Conservation (phyloP, 108 stramenopile species). For the Cyclotella atomus region DNA sequence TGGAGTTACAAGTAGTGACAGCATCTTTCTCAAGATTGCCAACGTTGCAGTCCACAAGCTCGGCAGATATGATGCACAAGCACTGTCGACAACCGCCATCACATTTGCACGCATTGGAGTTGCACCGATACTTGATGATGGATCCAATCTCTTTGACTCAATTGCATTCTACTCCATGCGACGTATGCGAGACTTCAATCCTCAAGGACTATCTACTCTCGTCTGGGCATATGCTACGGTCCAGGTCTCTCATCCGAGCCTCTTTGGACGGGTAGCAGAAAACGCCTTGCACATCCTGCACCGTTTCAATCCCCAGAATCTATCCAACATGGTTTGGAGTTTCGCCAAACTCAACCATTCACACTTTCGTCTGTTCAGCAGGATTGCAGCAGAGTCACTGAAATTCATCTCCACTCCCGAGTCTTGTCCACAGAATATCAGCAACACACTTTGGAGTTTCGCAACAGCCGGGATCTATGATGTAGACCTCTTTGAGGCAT, state of each 20-base stretch:
- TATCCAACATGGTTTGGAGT: constrained; percentile 5
- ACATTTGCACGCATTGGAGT: constrained; percentile 18
- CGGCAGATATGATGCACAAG: constrained; percentile 1
- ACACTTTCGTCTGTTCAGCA: not conserved
- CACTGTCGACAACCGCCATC: constrained; percentile 3
- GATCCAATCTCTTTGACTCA: constrained; percentile 15
- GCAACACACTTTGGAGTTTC: constrained; percentile 15
- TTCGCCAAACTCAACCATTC: constrained; percentile 11
- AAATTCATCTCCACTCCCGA: not conserved
- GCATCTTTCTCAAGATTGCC: constrained; percentile 20
- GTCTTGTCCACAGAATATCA: constrained; percentile 5
- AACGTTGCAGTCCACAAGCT: constrained; percentile 2
- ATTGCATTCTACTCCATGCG: constrained; percentile 8
- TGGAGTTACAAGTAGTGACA: not conserved
- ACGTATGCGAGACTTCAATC: constrained; percentile 2
- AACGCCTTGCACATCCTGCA: not conserved
- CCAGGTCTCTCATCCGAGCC: not conserved
- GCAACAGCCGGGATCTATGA: constrained; percentile 1
- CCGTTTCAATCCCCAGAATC: constrained; percentile 14
- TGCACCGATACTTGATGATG: constrained; percentile 3
- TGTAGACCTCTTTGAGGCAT: not conserved
- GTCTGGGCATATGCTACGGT: constrained; percentile 20
- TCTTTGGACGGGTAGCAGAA: constrained; percentile 9
- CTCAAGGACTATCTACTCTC: constrained; percentile 9
- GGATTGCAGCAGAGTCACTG: not conserved